Base-by-base conservation (phyloP, 2,329 filamentous ascomycete species). In the Colletotrichum orbiculare region DNA sequence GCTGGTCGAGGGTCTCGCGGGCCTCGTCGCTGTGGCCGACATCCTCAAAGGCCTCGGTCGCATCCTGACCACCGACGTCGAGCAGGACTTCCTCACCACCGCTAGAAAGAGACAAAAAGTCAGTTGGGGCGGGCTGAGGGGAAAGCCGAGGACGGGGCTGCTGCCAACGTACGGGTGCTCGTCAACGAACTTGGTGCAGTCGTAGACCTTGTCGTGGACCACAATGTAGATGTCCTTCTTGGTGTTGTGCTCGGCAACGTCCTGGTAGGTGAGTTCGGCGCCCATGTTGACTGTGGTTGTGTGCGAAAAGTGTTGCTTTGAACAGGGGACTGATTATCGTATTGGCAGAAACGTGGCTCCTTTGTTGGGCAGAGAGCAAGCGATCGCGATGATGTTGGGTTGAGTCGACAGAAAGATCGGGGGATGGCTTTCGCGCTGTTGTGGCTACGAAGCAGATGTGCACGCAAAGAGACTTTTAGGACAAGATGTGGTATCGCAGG, bases 11-110 rank as follows among this genome's bases (percentile, higher is more conserved):
- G 71, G 97, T 95, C 84, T 98, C 95, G 71, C 96, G 91, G 71
- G 96, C 96, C 86, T 99, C 96, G 81, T 99, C 96, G 74, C 92
- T 96, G 91, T 99, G 96, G 76, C 96, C 96, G 75, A 99, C 96
- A 81, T 99, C 96, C 85, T 99, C 96, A 78, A 99, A 99, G 68
- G 96, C 95, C 83, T 98, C 96, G 73, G 95, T 97, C 74, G 92
- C 91, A 81, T 99, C 96, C 83, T 97, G 94, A 72, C 96, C 96
- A 75, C 86, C 96, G 69, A 98, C 94, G 73, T 99, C 96, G 72
- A 99, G 91, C 69, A 99, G 85, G 73, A 99, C 96, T 84, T 99
- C 96, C 83, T 99, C 96, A 83, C 96, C 96, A 85, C 96, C 96
- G 74, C 96, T 98, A 76, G 65, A 60, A 49, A 6, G 4, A 39